Evolutionary conservation across 2,329 filamentous ascomycete species (phyloP).

Genomic region (Basipetospora chlamydospora): DNA sequence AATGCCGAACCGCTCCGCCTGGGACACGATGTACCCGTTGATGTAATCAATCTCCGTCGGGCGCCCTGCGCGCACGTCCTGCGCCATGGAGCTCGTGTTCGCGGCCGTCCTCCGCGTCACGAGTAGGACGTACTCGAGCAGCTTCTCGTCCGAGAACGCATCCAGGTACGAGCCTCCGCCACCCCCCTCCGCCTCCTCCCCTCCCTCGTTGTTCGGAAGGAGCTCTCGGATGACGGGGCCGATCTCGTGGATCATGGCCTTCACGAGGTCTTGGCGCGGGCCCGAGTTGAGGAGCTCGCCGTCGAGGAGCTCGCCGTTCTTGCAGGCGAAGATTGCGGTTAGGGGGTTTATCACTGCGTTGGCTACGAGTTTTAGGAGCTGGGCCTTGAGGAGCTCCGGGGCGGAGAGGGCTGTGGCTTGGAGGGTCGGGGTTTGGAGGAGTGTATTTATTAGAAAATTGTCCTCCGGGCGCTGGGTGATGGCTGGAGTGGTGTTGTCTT

Average conservation of each 20-base stretch:
- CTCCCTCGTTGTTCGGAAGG: neutral
- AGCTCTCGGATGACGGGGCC: conserved; percentile 33
- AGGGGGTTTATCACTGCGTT: conserved; percentile 75
- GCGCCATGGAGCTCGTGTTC: conserved; percentile 49
- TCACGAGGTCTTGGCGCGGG: conserved; percentile 40
- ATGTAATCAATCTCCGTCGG: conserved; percentile 42
- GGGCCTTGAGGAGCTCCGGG: conserved; percentile 38
- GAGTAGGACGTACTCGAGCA: conserved; percentile 26
- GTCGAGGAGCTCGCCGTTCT: conserved; percentile 63
- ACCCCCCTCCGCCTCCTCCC: conserved; percentile 2
- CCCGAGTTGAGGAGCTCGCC: conserved; percentile 11
- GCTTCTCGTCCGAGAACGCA: conserved; percentile 3
- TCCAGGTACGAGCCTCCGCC: no score
- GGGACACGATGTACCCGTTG: conserved; percentile 43
- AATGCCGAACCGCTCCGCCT: conserved; percentile 21
- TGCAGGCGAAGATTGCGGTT: conserved; percentile 61
- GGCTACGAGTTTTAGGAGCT: conserved; percentile 74
- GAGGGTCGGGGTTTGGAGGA: conserved; percentile 29
- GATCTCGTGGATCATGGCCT: conserved; percentile 59
- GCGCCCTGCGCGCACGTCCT: conserved; percentile 37
- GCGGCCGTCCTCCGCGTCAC: conserved; percentile 26
- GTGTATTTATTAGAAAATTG: conserved; percentile 25
- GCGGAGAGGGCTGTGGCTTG: conserved; percentile 22
- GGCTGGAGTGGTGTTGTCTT: conserved; percentile 1
- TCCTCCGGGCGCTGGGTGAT: conserved; percentile 6